These are phyloP conservation scores for Dicorynia guianensis DNA, from an alignment of 306 rosid genomes.

Conservation along the genomic window DNA sequence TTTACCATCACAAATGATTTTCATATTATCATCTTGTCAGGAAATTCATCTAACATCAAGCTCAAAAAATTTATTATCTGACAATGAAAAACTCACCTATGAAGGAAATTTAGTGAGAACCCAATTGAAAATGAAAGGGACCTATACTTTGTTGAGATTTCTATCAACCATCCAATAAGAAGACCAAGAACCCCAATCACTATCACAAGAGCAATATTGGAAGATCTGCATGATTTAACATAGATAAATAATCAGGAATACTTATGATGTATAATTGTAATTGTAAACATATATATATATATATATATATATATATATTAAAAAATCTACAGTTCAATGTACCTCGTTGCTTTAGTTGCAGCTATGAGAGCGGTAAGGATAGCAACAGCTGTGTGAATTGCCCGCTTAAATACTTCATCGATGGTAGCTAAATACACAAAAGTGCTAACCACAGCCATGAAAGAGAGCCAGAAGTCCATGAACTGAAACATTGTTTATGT, in stretches of 20 bases:
- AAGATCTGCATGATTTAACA: conserved; percentile 31
- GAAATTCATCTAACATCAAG: not conserved
- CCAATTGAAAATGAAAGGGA: conserved; percentile 50
- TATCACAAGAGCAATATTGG: conserved; percentile 41
- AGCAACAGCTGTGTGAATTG: conserved; percentile 79
- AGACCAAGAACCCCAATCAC: conserved; percentile 55
- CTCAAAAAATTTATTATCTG: conserved; percentile 23
- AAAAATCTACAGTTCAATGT: not conserved
- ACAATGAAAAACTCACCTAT: conserved; percentile 38
- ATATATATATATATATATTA: not conserved
- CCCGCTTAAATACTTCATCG: conserved; percentile 76
- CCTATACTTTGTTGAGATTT: conserved; percentile 52
- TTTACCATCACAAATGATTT: too few species aligned
- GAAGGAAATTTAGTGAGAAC: conserved; percentile 38
- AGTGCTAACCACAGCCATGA: conserved; percentile 97
- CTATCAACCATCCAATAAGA: conserved; percentile 60
- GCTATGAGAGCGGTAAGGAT: conserved; percentile 94
- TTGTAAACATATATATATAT: not conserved
- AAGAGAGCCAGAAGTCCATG: conserved; percentile 99
- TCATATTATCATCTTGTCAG: not conserved
- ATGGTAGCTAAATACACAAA: conserved; percentile 79
- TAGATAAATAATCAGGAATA: conserved; percentile 31
- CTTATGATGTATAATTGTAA: not conserved
- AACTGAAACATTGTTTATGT: conserved; percentile 66
- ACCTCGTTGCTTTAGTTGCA: conserved; percentile 87